These are phyloP conservation scores for Chenopodium suecicum DNA, from an alignment of 148 eudicot genomes.

Conservation along the genomic window DNA sequence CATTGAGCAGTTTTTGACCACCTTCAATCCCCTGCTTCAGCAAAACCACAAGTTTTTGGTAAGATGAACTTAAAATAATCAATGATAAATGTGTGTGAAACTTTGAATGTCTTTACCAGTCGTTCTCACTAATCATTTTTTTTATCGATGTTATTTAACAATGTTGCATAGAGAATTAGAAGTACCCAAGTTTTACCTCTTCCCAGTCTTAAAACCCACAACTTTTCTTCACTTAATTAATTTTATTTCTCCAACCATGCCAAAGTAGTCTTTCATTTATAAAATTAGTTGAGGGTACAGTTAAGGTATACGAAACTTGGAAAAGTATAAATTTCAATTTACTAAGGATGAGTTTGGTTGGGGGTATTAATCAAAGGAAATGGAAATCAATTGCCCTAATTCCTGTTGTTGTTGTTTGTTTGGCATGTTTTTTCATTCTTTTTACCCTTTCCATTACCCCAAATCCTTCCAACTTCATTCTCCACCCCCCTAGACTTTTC, in stretches of 20 bases:
- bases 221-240: no score
- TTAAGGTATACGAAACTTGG: neutral
- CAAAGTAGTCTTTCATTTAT: neutral
- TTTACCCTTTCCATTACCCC: no score
- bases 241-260: neutral
- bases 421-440: no score
- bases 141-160: neutral
- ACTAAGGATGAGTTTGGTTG: neutral
- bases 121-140: neutral
- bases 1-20: conserved; percentile 59
- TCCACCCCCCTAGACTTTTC: no score
- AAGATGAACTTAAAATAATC: conserved; percentile 8
- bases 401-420: no score
- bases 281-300: neutral
- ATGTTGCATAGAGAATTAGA: neutral
- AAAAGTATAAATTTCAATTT: neutral
- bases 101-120: neutral
- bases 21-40: conserved; percentile 57
- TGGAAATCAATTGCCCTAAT: no score
- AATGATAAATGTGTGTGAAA: neutral
- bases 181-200: neutral
- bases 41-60: conserved; percentile 85
- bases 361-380: no score
- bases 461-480: no score
- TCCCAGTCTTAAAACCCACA: neutral